These are phyloP conservation scores for Lotus japonicus DNA, from an alignment of 306 rosid species.

Conservation along the genomic window DNA sequence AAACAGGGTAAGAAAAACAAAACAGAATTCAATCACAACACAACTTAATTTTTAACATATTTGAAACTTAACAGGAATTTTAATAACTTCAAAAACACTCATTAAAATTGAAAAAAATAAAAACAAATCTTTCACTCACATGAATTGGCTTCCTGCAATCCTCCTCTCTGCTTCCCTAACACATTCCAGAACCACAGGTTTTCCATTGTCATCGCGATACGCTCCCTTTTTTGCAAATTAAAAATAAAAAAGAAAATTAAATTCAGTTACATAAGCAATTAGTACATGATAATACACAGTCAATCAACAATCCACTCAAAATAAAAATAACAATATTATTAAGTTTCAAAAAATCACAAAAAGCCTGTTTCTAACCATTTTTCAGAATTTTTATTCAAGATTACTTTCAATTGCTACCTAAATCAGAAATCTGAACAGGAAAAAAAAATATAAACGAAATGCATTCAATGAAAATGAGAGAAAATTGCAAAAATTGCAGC, in stretches of 20 bases:
- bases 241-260: background rate
- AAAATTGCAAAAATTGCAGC: background rate
- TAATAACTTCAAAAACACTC: background rate
- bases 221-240: conserved; percentile 60
- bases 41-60: background rate
- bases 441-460: background rate
- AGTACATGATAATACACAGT: too few species aligned
- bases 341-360: conserved; percentile 7
- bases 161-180: conserved; percentile 95
- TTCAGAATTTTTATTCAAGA: background rate
- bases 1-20: background rate
- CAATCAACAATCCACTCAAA: background rate
- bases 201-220: conserved; percentile 88
- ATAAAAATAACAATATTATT: too few species aligned
- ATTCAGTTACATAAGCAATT: background rate
- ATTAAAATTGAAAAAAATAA: background rate
- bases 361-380: background rate
- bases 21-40: background rate
- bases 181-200: conserved; percentile 82
- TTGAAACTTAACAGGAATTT: background rate
- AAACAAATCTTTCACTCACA: conserved; percentile 38
- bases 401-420: too few species aligned
- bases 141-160: conserved; percentile 65
- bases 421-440: background rate
- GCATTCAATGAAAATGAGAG: background rate